phyloP scores from a whole-genome alignment of 2,329 filamentous ascomycete species.

The Corinectria fuckeliana region DNA sequence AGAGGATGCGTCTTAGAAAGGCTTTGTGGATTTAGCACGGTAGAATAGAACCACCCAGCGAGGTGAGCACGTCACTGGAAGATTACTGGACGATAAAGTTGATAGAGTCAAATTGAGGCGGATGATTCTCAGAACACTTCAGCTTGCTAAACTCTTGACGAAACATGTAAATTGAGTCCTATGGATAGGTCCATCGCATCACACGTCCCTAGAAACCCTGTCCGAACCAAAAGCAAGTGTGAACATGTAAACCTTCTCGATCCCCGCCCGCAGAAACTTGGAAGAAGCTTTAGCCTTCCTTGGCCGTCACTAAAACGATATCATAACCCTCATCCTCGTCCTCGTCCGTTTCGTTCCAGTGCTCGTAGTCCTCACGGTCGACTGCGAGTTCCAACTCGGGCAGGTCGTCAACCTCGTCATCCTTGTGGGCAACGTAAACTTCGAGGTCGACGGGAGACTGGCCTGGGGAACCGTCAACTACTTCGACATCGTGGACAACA shows the following conservation, averaged over 20 bases:
- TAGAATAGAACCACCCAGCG: no score
- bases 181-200: not conserved
- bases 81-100: not conserved
- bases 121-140: not conserved
- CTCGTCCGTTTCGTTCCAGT: conserved; percentile 27
- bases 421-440: conserved; percentile 38
- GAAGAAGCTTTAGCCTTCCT: no score
- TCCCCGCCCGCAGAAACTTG: not conserved
- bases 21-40: not conserved
- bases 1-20: not conserved
- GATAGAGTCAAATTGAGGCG: not conserved
- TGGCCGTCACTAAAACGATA: no score
- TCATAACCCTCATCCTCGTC: no score
- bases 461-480: conserved; percentile 18
- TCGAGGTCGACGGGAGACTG: conserved; percentile 37
- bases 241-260: not conserved
- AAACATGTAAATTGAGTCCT: not conserved
- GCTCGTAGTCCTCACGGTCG: conserved; percentile 37
- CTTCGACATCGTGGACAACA: conserved; percentile 39
- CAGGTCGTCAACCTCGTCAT: conserved; percentile 34
- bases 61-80: not conserved
- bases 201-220: not conserved
- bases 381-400: conserved; percentile 41
- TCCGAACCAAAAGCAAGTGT: not conserved
- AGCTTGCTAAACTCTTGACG: not conserved